Evolutionary conservation across 1,139 yeast species (phyloP).

Genomic region (Ogataea hybrid): DNA sequence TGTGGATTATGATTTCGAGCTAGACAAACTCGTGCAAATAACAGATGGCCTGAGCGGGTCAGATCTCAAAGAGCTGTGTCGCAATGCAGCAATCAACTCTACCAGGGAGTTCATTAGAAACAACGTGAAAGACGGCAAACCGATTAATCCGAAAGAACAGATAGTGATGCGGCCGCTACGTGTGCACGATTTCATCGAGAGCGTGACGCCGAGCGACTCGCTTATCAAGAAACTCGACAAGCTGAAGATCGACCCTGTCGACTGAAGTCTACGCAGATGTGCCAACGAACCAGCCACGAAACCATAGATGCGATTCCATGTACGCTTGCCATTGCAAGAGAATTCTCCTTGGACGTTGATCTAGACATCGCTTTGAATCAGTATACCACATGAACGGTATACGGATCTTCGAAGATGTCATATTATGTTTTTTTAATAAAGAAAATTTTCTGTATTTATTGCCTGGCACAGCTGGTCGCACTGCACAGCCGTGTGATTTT

Average conservation of each 20-base stretch:
- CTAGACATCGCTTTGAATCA: slow-evolving; percentile 75
- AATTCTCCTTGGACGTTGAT: slow-evolving; percentile 24
- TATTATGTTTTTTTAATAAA: slow-evolving; percentile 1
- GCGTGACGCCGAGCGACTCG: slow-evolving; percentile 37
- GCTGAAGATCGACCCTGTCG: slow-evolving; percentile 22
- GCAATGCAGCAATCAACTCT: slow-evolving; percentile 90
- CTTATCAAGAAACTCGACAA: slow-evolving; percentile 23
- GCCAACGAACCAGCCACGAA: slow-evolving; percentile 7
- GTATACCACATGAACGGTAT: slow-evolving; percentile 51
- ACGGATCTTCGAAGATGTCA: slow-evolving; percentile 73
- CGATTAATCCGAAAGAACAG: slow-evolving; percentile 33
- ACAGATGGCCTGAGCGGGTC: slow-evolving; percentile 88
- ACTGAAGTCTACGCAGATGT: slow-evolving; percentile 16
- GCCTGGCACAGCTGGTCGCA: slow-evolving; percentile 13
- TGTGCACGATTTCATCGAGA: slow-evolving; percentile 45
- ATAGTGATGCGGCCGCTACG: slow-evolving; percentile 43
- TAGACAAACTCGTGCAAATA: slow-evolving; percentile 54
- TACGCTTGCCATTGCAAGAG: slow-evolving; percentile 2
- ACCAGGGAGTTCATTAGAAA: slow-evolving; percentile 77
- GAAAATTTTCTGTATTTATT: slow-evolving; percentile 4
- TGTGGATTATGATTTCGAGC: slow-evolving; percentile 63
- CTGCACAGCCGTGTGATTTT: slow-evolving; percentile 5
- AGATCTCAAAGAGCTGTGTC: slow-evolving; percentile 84
- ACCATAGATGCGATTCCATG: background rate
- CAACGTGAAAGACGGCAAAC: slow-evolving; percentile 44